Evolutionary conservation across 2,329 filamentous ascomycete genomes (phyloP), one percentile per base, ranked within the genome.

Genomic region (Fusarium piperis): DNA sequence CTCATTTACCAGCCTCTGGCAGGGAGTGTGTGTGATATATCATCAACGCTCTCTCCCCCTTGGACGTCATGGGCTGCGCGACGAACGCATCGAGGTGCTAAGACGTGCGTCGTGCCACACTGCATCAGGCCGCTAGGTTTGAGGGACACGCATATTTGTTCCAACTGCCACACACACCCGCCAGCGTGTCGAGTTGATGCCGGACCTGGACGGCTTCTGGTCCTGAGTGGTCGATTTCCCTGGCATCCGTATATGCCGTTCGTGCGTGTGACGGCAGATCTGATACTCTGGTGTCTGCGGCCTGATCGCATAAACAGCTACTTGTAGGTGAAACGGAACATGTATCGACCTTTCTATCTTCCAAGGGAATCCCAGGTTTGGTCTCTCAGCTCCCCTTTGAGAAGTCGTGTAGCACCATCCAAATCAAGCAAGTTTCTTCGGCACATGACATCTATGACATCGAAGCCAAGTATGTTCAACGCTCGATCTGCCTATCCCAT

Each of bases 291-390:
- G 36, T 18, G 56, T 59, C 30, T 16, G 20, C 10, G 32, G n/a
- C 28, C 38, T 2, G 13, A 20, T 28, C 20, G 55, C 56, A 46
- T 59, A 20, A n/a, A 36, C 20, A 23, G 20, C 26, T 28, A n/a
- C 30, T 28, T 2, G 28, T 26, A 12, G 28, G 32, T 59, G 56
- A 59, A 59, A 59, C 56, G 20, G 39, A 46, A 26, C 13, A 33
- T 59, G 56, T 48, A 35, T 33, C 55, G 26, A 58, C 36, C 12
- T 58, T 26, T 32, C 15, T 41, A n/a, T 18, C 53, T 58, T 39
- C 28, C 56, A 59, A 59, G 56, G 56, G 56, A 35, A 59, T 59
- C 56, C 56, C 39, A 59, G 39, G 39, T 59, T 26, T 48, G 44
- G 20, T 35, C 16, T 48, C 28, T n/a, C 16, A 44, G 10, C 35